Base-by-base conservation (phyloP, 2,329 filamentous ascomycete genomes). In the Rutstroemia sp. region DNA sequence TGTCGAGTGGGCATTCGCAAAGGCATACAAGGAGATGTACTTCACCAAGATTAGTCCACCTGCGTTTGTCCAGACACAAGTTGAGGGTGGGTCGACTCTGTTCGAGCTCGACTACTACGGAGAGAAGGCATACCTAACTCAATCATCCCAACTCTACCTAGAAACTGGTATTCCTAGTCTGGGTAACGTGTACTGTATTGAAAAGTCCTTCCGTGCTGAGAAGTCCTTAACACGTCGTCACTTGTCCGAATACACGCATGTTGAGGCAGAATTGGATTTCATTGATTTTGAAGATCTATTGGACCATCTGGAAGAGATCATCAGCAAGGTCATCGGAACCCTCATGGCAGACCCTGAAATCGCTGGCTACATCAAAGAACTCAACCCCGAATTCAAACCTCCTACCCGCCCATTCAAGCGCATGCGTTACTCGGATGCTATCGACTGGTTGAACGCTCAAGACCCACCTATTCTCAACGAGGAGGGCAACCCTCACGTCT, bases 151-250 rank as follows among this genome's bases (percentile, higher is more conserved):
- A 74, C 83, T 99, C 54, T 99, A 99, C 75, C 87, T 99, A 58
- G 94, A 99, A 78, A 99, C 94, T 34, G 90, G 87, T 63, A 78
- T 99, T 34, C 90, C 92, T 10, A 89, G 87, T 51, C 80, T 97
- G 67, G 94, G 94, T 65, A 89, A 96, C 70, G 91, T 96, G 53
- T 99, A 95, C 81, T 97, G 92, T 71, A 92, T 99, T 67, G 92
- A 96, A 73, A 96, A 96, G 73, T 97, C 92, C 2, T 99, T 99
- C 86, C 92, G 94, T 60, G 94, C 94, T 14, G 94, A 99, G 75
- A 96, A 96, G 76, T 92, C 87, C 6, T 79, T 97, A 57, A 99
- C 94, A 50, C 88, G 94, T 60, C 89, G 94, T 68, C 94, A 99
- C 72, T 76, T 99, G 67, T 89, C 90, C 48, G 94, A 99, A 75